Conservation (phyloP, 495 filamentous ascomycete species). For the Penicillium salamii region DNA sequence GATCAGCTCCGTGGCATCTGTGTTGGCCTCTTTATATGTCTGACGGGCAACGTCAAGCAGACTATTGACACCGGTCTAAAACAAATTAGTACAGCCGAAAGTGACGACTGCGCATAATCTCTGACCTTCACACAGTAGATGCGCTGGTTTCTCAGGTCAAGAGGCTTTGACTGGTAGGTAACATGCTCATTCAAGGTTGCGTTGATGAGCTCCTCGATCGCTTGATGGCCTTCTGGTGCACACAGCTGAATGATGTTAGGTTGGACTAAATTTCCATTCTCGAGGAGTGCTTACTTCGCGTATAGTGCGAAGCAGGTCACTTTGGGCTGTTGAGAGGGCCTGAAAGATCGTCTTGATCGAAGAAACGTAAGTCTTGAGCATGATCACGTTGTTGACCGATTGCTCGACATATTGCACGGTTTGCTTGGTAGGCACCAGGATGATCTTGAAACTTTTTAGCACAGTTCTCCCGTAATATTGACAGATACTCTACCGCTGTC, state of each 20-base stretch:
- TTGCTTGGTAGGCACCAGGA: conserved; percentile 62
- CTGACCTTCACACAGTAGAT: conserved; percentile 85
- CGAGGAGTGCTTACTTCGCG: conserved; percentile 46
- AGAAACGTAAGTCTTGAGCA: conserved; percentile 77
- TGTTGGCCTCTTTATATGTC: conserved; percentile 80
- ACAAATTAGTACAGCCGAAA: conserved; percentile 9
- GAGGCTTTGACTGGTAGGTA: conserved; percentile 70
- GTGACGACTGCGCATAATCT: not conserved
- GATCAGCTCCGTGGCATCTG: conserved; percentile 70
- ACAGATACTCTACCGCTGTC: conserved; percentile 21
- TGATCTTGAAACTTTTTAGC: conserved; percentile 51
- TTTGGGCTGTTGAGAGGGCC: conserved; percentile 62
- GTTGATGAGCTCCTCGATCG: conserved; percentile 62
- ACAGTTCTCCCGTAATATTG: not conserved
- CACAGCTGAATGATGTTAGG: conserved; percentile 51
- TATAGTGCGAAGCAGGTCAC: conserved; percentile 62
- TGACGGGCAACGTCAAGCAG: conserved; percentile 84
- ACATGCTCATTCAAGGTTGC: conserved; percentile 78
- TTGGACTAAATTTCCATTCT: not conserved
- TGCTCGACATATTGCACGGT: conserved; percentile 69
- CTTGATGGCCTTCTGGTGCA: conserved; percentile 53
- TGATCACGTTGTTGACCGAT: conserved; percentile 80
- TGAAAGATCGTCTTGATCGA: conserved; percentile 66
- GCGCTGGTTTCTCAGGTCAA: conserved; percentile 87
- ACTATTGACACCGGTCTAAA: conserved; percentile 76